Evolutionary conservation across 2,329 filamentous ascomycete species (phyloP).

Genomic region (Fusarium azukiicola): DNA sequence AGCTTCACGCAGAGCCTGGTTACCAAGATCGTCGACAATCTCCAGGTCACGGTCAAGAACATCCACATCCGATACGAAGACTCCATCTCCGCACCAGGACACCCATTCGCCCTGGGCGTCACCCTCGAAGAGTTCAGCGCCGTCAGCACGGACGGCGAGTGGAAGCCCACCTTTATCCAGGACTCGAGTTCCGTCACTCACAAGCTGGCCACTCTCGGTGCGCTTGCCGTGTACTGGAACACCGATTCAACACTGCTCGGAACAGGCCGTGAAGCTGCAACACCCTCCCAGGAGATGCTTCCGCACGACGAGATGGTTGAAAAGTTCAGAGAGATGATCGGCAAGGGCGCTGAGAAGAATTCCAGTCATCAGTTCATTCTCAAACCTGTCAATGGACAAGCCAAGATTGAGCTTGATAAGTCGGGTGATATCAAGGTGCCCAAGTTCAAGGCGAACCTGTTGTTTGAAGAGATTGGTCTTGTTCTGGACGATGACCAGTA

Average conservation of each 20-base stretch:
- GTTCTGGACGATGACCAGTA: conserved; percentile 99
- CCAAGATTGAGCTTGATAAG: conserved; percentile 97
- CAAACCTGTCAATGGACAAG: conserved; percentile 96
- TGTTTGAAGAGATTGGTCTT: conserved; percentile 98
- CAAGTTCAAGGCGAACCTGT: conserved; percentile 92
- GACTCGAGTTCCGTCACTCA: conserved; percentile 91
- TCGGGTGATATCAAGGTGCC: conserved; percentile 89
- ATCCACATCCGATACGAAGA: conserved; percentile 99
- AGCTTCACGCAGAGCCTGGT: conserved; percentile 97
- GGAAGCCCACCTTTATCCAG: conserved; percentile 98
- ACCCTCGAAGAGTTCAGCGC: conserved; percentile 98
- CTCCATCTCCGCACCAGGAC: conserved; percentile 95
- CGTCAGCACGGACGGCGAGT: conserved; percentile 96
- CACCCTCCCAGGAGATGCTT: conserved; percentile 74
- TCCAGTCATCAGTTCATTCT: conserved; percentile 93
- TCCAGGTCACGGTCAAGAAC: conserved; percentile 98
- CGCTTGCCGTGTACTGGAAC: conserved; percentile 98
- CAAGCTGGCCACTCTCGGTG: conserved; percentile 95
- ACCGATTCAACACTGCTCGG: conserved; percentile 94
- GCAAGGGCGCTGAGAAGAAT: conserved; percentile 80
- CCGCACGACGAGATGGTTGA: conserved; percentile 88
- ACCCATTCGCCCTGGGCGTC: conserved; percentile 95
- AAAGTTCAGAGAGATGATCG: conserved; percentile 89
- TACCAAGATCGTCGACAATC: conserved; percentile 98
- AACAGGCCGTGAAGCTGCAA: conserved; percentile 85